These are phyloP conservation scores for Pleurostoma richardsiae DNA, from an alignment of 2,329 filamentous ascomycete genomes.

Conservation along the genomic window DNA sequence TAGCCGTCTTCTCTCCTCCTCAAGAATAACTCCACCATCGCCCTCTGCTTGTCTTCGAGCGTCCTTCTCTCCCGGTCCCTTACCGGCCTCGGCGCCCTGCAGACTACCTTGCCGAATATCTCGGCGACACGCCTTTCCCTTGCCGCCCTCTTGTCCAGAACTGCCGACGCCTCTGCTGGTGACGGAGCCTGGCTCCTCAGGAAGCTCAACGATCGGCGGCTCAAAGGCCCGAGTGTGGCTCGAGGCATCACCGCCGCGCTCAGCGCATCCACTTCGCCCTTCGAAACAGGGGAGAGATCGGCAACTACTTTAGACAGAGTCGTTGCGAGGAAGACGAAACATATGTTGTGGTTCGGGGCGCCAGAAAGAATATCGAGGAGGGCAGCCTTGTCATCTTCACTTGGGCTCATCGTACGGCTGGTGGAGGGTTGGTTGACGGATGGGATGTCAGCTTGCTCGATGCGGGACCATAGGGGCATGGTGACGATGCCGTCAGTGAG, in stretches of 20 bases:
- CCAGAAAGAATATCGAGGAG: constrained; percentile 70
- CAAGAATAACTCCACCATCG: constrained; percentile 68
- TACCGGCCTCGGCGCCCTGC: constrained; percentile 37
- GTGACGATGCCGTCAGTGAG: constrained; percentile 78
- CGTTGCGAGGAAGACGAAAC: constrained; percentile 80
- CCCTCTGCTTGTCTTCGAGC: constrained; percentile 58
- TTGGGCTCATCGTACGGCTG: constrained; percentile 8
- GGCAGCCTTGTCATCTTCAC: constrained; percentile 40
- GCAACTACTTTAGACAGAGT: constrained; percentile 57
- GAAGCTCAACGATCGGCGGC: constrained; percentile 42
- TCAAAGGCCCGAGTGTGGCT: constrained; percentile 16
- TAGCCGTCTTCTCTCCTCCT: constrained; percentile 15
- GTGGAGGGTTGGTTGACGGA: constrained; percentile 30
- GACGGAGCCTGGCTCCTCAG: constrained; percentile 22
- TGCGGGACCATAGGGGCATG: constrained; percentile 60
- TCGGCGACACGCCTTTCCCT: constrained; percentile 60
- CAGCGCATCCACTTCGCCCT: constrained; percentile 28
- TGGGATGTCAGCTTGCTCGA: constrained; percentile 46
- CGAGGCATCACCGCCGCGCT: constrained; percentile 10
- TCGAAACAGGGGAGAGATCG: constrained; percentile 39
- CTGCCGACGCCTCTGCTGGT: constrained; percentile 26
- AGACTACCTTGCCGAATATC: constrained; percentile 59
- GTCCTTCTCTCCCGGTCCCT: constrained; percentile 51
- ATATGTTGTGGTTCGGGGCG: constrained; percentile 76
- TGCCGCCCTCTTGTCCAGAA: constrained; percentile 48